These are phyloP conservation scores for Eucalyptus erythrocorys DNA, from an alignment of 345 rosid species.

Conservation along the genomic window DNA sequence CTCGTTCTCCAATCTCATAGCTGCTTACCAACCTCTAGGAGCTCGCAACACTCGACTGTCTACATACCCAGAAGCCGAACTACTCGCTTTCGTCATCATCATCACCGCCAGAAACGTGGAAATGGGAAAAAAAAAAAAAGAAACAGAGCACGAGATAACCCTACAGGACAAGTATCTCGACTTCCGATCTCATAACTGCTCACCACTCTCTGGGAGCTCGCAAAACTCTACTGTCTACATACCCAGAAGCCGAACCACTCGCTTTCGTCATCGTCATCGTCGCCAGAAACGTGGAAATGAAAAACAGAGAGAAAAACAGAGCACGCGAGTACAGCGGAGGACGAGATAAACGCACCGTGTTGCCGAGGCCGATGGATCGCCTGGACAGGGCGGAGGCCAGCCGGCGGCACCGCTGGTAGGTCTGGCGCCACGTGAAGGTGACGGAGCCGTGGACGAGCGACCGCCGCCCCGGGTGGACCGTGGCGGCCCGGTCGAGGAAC, in stretches of 20 bases:
- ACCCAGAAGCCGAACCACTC: not conserved
- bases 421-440: constrained; percentile 70
- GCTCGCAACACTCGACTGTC: not conserved
- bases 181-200: not conserved
- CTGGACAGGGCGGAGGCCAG: constrained; percentile 73
- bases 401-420: constrained; percentile 73
- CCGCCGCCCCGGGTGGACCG: constrained; percentile 53
- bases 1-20: not conserved
- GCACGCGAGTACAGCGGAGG: too few relatives aligned
- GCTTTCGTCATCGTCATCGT: not conserved
- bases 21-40: not conserved
- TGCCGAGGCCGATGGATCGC: constrained; percentile 56
- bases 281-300: not conserved
- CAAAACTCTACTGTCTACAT: not conserved
- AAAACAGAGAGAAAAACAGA: not conserved
- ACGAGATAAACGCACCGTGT: constrained; percentile 30
- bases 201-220: not conserved
- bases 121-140: not conserved
- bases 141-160: too few relatives aligned
- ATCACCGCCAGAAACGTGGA: not conserved
- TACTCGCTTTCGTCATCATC: not conserved
- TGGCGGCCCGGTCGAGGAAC: constrained; percentile 80
- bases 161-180: not conserved
- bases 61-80: not conserved
- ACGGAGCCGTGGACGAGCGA: constrained; percentile 68